Evolutionary conservation across 495 filamentous ascomycete genomes (phyloP).

Genomic region (Talaromyces ruber): DNA sequence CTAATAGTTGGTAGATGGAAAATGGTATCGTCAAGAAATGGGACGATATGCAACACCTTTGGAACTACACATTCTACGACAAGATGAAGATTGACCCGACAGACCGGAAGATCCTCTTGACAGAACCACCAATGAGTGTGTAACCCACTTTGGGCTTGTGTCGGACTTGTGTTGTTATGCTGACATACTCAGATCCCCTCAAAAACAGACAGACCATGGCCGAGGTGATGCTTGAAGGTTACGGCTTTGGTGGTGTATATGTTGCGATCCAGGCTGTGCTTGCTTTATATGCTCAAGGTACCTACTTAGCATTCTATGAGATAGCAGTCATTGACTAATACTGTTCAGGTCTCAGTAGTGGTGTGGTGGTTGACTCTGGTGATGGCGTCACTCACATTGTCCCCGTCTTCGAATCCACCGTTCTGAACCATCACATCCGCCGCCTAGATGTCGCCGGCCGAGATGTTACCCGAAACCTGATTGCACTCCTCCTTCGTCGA

Average conservation of each 20-base stretch:
- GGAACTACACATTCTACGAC: conserved; percentile 97
- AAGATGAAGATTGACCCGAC: conserved; percentile 90
- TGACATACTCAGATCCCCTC: conserved; percentile 50
- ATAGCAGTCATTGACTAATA: conserved; percentile 9
- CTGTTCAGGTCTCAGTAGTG: conserved; percentile 71
- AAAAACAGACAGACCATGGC: conserved; percentile 95
- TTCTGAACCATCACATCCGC: conserved; percentile 92
- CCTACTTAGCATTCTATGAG: not conserved
- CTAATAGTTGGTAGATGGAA: conserved; percentile 67
- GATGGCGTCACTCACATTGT: conserved; percentile 98
- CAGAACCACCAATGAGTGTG: conserved; percentile 85
- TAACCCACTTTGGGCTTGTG: not conserved
- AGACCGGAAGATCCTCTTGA: conserved; percentile 94
- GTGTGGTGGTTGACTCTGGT: conserved; percentile 95
- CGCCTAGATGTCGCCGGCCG: conserved; percentile 92
- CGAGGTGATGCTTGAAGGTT: conserved; percentile 97
- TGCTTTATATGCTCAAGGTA: conserved; percentile 94
- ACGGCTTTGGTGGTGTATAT: conserved; percentile 93
- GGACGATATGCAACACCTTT: conserved; percentile 99
- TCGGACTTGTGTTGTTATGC: not conserved
- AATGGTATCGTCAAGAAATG: conserved; percentile 98
- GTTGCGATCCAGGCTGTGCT: conserved; percentile 98
- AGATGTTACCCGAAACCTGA: conserved; percentile 95
- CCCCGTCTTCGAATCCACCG: conserved; percentile 93
- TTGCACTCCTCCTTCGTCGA: conserved; percentile 85